These are phyloP conservation scores for Excoecaria agallocha DNA, from an alignment of 345 rosid species.

Conservation along the genomic window DNA sequence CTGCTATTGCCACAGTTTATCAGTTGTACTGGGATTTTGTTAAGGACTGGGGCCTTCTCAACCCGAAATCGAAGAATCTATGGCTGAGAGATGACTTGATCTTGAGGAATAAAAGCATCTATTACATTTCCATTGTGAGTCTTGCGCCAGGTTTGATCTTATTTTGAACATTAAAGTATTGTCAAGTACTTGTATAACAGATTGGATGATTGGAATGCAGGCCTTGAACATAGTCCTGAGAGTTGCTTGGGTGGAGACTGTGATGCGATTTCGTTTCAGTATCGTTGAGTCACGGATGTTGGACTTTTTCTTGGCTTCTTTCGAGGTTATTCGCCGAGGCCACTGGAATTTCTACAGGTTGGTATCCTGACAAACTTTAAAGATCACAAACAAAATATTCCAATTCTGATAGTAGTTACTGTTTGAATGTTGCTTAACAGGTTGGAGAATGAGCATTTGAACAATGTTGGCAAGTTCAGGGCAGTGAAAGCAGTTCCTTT, in stretches of 20 bases:
- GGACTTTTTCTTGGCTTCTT: conserved; percentile 81
- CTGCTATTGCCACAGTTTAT: conserved; percentile 64
- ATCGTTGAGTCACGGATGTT: conserved; percentile 56
- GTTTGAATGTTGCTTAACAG: conserved; percentile 29
- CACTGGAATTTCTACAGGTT: conserved; percentile 98
- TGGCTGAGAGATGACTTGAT: conserved; percentile 88
- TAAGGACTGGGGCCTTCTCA: conserved; percentile 86
- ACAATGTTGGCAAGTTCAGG: conserved; percentile 78
- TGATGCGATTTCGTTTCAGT: conserved; percentile 52
- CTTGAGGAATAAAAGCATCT: conserved; percentile 63
- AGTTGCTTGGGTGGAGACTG: conserved; percentile 80
- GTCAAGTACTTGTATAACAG: not conserved
- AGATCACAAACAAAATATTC: not conserved
- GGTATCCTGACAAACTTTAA: not conserved
- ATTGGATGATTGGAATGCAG: conserved; percentile 34
- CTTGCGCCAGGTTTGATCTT: not conserved
- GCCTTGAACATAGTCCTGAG: conserved; percentile 71
- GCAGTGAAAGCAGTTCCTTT: conserved; percentile 88
- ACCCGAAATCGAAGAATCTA: conserved; percentile 62
- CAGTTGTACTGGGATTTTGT: conserved; percentile 97
- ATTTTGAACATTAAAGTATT: not conserved
- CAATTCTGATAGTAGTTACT: not conserved
- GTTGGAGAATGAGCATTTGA: conserved; percentile 90
- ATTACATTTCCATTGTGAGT: conserved; percentile 81
- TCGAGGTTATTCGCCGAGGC: conserved; percentile 87